Base-by-base conservation (phyloP, 2,329 filamentous ascomycete genomes). In the Arthroderma sp. region DNA sequence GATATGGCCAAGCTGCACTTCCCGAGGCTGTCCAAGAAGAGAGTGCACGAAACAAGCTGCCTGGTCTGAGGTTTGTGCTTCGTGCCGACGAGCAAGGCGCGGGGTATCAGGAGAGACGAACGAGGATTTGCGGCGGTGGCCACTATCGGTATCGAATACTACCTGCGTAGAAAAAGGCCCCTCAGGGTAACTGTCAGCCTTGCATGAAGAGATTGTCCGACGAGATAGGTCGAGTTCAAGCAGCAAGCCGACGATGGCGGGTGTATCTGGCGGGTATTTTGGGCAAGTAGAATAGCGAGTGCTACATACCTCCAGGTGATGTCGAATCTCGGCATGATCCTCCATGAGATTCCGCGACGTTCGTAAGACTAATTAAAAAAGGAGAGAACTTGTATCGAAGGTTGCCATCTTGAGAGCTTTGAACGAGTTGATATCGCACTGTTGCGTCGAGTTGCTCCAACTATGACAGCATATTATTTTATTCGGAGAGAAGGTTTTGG, bases 41-140 rank as follows among this genome's bases (percentile, higher is more conserved):
- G 77, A 76, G 63, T 85, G 82, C 2, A 85, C 81, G 60, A 83
- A 81, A 65, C 82, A 85, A 58, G 59, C 56, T 44, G 57, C 57
- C 31, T 59, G 58, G 57, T 57, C 58, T 33, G 61, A 49, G 8
- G 68, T 44, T 64, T 66, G 56, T 70, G 66, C 61, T 57, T 71
- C 71, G 61, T 71, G 59, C 13, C 72, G 67, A 23, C 70, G 69
- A 31, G 68, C 66, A 35, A 75, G 65, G 31, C 66, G 66, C 21
- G 72, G 66, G 59, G 74, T 68, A 31, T 76, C 72, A 52, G 70
- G 67, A 54, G 71, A 70, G 35, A 78, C 78, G 19, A 84, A 72
- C 2, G 82, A 84, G 19, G 82, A 82, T 70, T 81, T 81, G 63
- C 82, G 79, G 57, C 81, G 78, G 61, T 79, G 77, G 52, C 68